Base-by-base conservation (phyloP, 2,329 filamentous ascomycete species). In the Venturia pyrina region DNA sequence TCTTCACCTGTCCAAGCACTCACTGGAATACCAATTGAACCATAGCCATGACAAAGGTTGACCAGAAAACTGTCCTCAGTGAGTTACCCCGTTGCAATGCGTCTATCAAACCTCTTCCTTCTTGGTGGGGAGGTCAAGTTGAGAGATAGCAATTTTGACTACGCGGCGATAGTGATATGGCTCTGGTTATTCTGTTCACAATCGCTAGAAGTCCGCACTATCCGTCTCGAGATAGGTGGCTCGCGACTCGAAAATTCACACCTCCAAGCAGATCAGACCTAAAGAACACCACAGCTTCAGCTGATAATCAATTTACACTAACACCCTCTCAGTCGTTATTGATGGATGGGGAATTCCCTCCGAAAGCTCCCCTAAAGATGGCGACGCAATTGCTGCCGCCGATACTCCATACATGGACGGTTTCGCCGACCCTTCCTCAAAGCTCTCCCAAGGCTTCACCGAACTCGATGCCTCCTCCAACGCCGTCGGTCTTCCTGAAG, bases 331-430 rank as follows among this genome's bases (percentile, higher is more conserved):
- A 92, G 89, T 99, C 85, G 95, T 98, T 80, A 99, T 99, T 83
- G 95, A 99, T 81, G 95, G 95, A 75, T 99, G 95, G 95, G 95
- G 95, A 75, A 86, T 98, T 73, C 86, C 93, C 73, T 87, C 87
- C 69, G 88, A 89, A 70, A 81, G 87, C 67, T 96, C 92, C 66
- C 90, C 89, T 73, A 89, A 90, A 74, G 78, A 96, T 78, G 93
- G 95, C 78, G 93, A 99, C 82, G 95, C 95, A 75, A 98, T 99
- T 77, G 88, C 93, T 72, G 90, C 90, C 69, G 95, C 93, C 71
- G 84, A 96, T 70, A 98, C 95, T 66, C 95, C 95, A 60, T 86
- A 89, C 76, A 99, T 99, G 95, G 93, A 97, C 78, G 87, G 86
- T 68, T 93, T 99, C 77, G 80, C 80, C 66, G 81, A 82, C 65